A percentile compares a stretch with the other conserved stretches of the same genome.
Evolutionary conservation across 106 monocot genomes (phyloP).

Genomic region (Dendrobium nobile): DNA sequence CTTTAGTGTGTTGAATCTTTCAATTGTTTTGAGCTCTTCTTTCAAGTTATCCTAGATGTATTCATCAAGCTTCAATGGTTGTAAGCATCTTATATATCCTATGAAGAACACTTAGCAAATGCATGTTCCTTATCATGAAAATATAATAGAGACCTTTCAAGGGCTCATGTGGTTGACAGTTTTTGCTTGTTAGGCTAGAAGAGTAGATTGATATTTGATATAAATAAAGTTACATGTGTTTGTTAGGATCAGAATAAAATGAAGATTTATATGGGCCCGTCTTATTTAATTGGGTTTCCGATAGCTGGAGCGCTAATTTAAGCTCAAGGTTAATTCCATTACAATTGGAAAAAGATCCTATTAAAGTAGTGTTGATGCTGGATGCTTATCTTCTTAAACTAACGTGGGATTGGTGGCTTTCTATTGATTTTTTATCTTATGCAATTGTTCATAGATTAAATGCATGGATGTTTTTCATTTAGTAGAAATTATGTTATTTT

Average conservation of each 20-base stretch:
- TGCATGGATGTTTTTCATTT: not conserved
- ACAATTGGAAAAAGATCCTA: not conserved
- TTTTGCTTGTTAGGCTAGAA: not conserved
- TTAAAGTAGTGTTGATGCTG: not conserved
- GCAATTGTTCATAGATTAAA: not conserved
- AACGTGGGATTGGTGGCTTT: not conserved
- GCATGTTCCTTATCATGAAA: not conserved
- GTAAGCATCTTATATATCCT: not conserved
- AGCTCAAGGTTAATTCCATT: not conserved
- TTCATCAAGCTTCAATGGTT: not conserved
- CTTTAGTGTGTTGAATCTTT: not conserved
- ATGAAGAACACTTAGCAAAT: not conserved
- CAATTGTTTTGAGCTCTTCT: not conserved
- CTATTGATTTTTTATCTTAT: not conserved
- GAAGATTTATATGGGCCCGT: not conserved
- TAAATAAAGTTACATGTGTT: not conserved
- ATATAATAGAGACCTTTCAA: not conserved
- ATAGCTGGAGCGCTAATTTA: not conserved
- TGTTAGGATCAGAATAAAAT: not conserved
- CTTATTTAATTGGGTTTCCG: not conserved
- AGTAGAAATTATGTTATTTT: not conserved
- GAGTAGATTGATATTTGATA: not conserved
- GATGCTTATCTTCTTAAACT: not conserved
- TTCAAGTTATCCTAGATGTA: not conserved
- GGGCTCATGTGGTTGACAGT: not conserved